phyloP scores from a whole-genome alignment of 2,329 filamentous ascomycete genomes.

The Fusarium pseudograminearum region DNA sequence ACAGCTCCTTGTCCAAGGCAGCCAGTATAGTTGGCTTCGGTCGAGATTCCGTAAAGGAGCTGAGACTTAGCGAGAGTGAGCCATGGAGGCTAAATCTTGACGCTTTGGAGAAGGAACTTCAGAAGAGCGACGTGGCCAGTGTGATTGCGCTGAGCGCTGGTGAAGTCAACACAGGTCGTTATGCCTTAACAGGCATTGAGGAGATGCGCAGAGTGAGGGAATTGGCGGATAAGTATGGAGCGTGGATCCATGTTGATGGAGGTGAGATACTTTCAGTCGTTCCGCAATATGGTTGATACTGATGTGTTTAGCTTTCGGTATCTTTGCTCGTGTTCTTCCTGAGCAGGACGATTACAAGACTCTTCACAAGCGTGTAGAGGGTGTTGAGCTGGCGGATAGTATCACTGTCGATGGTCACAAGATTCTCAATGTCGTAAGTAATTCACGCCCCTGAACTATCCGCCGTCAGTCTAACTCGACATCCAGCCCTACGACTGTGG shows the following conservation, averaged over 20 bases:
- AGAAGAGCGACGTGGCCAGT: slow-evolving; percentile 66
- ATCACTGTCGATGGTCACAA: slow-evolving; percentile 92
- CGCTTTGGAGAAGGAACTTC: slow-evolving; percentile 71
- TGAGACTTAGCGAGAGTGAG: slow-evolving; percentile 63
- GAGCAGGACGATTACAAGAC: slow-evolving; percentile 65
- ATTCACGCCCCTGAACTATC: not conserved
- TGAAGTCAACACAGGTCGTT: slow-evolving; percentile 91
- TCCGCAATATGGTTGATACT: not conserved
- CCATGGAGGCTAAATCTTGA: slow-evolving; percentile 79
- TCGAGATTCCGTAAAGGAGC: slow-evolving; percentile 71
- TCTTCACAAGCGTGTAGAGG: slow-evolving; percentile 65
- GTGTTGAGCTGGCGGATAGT: slow-evolving; percentile 85
- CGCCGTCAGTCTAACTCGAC: slow-evolving; percentile 14
- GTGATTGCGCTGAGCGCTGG: slow-evolving; percentile 86
- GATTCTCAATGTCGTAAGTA: slow-evolving; percentile 83
- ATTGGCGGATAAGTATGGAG: slow-evolving; percentile 77
- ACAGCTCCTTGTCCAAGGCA: slow-evolving; percentile 87
- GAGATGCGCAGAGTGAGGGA: slow-evolving; percentile 74
- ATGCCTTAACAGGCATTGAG: slow-evolving; percentile 69
- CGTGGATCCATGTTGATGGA: slow-evolving; percentile 92
- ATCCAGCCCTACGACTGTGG: slow-evolving; percentile 86
- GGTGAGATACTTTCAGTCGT: slow-evolving; percentile 54
- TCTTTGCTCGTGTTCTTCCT: slow-evolving; percentile 78
- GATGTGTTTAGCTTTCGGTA: slow-evolving; percentile 75
- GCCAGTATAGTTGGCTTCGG: slow-evolving; percentile 86